Base-by-base conservation (phyloP, 257 asterid species). In the Coffea eugenioides region DNA sequence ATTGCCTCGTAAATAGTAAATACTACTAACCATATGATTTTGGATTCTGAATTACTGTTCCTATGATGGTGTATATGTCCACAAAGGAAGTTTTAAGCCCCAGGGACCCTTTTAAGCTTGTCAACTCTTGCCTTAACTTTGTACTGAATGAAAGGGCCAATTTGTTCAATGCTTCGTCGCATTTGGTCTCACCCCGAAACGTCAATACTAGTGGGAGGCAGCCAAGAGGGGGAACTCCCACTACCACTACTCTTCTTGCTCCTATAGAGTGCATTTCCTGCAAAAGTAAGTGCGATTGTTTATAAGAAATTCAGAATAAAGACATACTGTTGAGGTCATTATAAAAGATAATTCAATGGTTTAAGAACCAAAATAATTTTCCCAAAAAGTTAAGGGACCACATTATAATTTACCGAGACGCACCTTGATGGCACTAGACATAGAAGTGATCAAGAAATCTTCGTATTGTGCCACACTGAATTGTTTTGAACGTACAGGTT, bases 161-260 rank as follows among this genome's bases (percentile, higher is more conserved):
- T 79, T 80, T 76, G 86, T 90, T 88, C 61, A 87, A 43, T 71
- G 73, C 71, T 12, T 8, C 77, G 36, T 88, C 91, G 43, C 92
- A 88, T 61, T 69, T 77, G 14, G 78, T 45, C 72, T 74, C 85
- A 62, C n/a, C 81, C 10, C 86, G 77, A 20, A 88, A 41, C n/a
- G 83, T 84, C 80, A 70, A 68, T 8, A 84, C 79, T 14, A 88
- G 62, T 20, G 92, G 94, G 74, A 83, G 74, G 54, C 94, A 88
- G 11, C 94, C 92, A 18, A 88, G 81, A 0, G 92, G 86, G 41
- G 90, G 87, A 23, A 82, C 87, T 67, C 92, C 90, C 12, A 88
- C 89, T 56, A 90, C 84, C 43, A 80, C 84, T 9, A 88, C 52
- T 65, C 83, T 88, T 62, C 87, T 90, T 46, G 87, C 91, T 27